Base-by-base conservation (phyloP, 148 eudicot species). In the Heliamphora exappendiculata region DNA sequence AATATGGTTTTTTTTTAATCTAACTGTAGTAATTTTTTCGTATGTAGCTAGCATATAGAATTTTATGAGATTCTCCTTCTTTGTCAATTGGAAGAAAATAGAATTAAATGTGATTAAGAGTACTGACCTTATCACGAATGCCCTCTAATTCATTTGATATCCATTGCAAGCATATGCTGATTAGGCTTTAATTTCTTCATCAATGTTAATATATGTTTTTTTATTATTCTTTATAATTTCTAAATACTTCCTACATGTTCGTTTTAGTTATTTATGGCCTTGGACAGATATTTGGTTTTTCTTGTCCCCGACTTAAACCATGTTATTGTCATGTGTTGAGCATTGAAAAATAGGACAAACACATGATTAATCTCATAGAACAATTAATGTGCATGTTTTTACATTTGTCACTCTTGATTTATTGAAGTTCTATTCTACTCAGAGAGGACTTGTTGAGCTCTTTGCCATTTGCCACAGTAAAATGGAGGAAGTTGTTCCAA, bases 401-500 rank as follows among this genome's bases (percentile, higher is more conserved):
- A 59, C 11, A 20, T 44, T 59, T 42, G 14, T 17, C 22, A 1
- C 45, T 12, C 24, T 31, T 75, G 37, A 53, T 74, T 54, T 36
- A 41, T 55, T 34, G 47, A 55, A 50, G 54, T 41, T 45, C 28
- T 60, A 51, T 19, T 65, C 62, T 76, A 36, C 83, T 81, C 89
- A 94, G 97, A 87, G 82, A 83, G 84, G 87, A 79, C 82, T 78
- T 50, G 96, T 92, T 44, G 86, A 87, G 82, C 86, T 94, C 41
- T 88, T 84, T 74, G 17, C 83, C 64, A 81, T 62, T 54, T 94
- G 97, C 80, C 98, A 94, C 81, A 90, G 93, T 81, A 89, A 82
- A 81, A 90, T 94, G 96, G 88, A 80, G 58, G 86, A 94, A 68
- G 75, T 89, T 75, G 83, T 92, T 83, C 97, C 98, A 10, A 70